A percentile compares a stretch with the other conserved stretches of the same genome.
These are phyloP conservation scores for Stephania yunnanensis DNA, from an alignment of 164 flowering plant species.

Conservation along the genomic window DNA sequence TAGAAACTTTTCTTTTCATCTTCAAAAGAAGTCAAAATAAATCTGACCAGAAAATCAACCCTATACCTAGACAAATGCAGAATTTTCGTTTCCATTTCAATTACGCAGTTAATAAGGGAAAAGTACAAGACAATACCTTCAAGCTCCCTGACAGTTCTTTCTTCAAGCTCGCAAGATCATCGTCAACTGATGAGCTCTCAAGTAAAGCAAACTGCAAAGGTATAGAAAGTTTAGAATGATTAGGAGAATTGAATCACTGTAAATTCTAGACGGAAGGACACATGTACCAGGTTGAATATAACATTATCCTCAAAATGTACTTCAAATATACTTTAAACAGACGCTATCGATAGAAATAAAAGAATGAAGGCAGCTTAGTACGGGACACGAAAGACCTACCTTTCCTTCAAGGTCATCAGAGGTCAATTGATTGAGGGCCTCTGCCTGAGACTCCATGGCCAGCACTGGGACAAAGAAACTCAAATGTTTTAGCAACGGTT, in stretches of 20 bases:
- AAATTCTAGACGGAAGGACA: neutral
- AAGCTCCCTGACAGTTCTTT: slow-evolving; percentile 72
- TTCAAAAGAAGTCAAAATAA: neutral
- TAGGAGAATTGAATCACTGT: neutral
- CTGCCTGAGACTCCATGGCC: slow-evolving; percentile 97
- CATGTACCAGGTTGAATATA: neutral
- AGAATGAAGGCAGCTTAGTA: neutral
- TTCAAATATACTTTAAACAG: neutral
- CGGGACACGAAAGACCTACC: slow-evolving; percentile 32
- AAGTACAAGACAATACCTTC: slow-evolving; percentile 35
- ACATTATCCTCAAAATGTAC: neutral
- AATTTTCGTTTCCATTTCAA: too few relatives aligned
- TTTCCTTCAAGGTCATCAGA: slow-evolving; percentile 95
- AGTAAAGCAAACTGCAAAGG: slow-evolving; percentile 76
- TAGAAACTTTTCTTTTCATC: neutral
- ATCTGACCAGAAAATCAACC: neutral
- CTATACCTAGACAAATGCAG: neutral
- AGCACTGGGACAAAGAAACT: slow-evolving; percentile 40
- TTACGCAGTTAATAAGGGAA: neutral
- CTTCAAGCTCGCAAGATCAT: slow-evolving; percentile 75
- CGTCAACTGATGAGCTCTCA: slow-evolving; percentile 87
- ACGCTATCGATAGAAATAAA: neutral
- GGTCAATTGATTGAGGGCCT: slow-evolving; percentile 76
- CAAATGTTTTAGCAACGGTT: slow-evolving; percentile 3
- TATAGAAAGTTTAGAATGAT: neutral